A percentile compares a stretch with the other conserved stretches of the same genome.
phyloP scores from a whole-genome alignment of 768 basidiomycete genomes.

The Dioszegia aurantiaca region DNA sequence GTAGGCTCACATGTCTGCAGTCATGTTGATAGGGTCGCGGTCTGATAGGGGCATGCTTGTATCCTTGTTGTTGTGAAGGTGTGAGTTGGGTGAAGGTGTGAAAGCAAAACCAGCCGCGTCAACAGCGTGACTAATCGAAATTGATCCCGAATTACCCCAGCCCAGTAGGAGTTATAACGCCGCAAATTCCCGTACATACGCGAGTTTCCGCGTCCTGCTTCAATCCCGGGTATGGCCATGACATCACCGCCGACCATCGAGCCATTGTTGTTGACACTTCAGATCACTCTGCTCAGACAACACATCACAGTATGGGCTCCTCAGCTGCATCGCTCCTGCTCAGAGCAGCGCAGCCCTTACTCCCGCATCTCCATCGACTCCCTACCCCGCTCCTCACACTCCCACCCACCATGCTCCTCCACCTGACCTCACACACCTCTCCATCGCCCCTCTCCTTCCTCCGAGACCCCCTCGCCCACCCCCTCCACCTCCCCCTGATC shows the following conservation, averaged over 20 bases:
- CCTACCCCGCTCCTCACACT: constrained; percentile 21
- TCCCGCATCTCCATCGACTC: constrained; percentile 26
- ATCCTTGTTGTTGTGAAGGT: constrained; percentile 14
- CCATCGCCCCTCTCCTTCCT: constrained; percentile 26
- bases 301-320: no score
- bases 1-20: constrained; percentile 29
- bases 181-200: constrained; percentile 2
- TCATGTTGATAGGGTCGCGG: constrained; percentile 18
- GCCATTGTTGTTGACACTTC: no score
- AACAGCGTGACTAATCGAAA: background rate
- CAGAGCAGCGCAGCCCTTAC: constrained; percentile 4
- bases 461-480: constrained; percentile 28
- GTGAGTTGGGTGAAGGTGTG: constrained; percentile 1
- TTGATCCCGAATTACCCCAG: constrained; percentile 1
- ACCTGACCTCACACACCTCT: constrained; percentile 22
- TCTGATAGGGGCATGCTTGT: background rate
- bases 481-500: constrained; percentile 35
- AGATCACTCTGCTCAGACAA: no score
- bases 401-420: constrained; percentile 19
- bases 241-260: background rate
- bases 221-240: background rate
- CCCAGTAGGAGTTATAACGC: background rate
- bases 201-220: no score
- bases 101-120: constrained; percentile 16
- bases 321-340: background rate